phyloP scores from a whole-genome alignment of 1,284 basidiomycete species.

The Wallemia hederae region DNA sequence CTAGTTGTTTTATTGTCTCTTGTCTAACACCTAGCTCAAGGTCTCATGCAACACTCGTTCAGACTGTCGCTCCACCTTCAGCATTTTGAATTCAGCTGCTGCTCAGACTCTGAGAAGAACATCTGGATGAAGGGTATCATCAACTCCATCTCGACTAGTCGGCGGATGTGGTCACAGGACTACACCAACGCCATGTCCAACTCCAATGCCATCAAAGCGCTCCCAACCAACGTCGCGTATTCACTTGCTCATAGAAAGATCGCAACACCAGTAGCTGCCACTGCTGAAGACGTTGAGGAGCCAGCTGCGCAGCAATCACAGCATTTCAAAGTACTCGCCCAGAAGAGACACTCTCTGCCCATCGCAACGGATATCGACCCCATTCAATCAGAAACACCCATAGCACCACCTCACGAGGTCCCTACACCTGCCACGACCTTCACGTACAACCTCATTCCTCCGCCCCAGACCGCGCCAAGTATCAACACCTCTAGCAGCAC shows the following conservation, averaged over 20 bases:
- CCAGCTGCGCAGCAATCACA: not conserved
- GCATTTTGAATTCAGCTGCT: constrained; percentile 50
- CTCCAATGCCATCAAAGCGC: not conserved
- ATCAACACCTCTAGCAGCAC: not conserved
- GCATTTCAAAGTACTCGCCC: not conserved
- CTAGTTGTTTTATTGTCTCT: constrained; percentile 6
- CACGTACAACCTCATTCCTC: not conserved
- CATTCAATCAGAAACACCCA: not conserved
- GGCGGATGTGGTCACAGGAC: not conserved
- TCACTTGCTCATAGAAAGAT: not conserved
- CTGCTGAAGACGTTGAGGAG: not conserved
- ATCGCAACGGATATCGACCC: not conserved
- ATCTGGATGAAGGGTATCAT: constrained; percentile 42
- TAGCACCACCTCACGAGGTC: not conserved
- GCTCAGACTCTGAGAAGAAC: constrained; percentile 46
- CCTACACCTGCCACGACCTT: not conserved
- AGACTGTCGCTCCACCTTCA: constrained; percentile 34
- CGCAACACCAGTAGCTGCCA: not conserved
- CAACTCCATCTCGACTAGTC: not conserved
- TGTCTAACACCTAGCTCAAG: constrained; percentile 18
- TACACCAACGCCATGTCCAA: not conserved
- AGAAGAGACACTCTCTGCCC: not conserved
- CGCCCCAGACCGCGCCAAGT: not conserved
- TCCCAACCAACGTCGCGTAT: not conserved
- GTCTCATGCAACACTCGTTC: constrained; percentile 46